Conservation (phyloP, 345 rosid genomes). For the Eucalyptus curtisii region DNA sequence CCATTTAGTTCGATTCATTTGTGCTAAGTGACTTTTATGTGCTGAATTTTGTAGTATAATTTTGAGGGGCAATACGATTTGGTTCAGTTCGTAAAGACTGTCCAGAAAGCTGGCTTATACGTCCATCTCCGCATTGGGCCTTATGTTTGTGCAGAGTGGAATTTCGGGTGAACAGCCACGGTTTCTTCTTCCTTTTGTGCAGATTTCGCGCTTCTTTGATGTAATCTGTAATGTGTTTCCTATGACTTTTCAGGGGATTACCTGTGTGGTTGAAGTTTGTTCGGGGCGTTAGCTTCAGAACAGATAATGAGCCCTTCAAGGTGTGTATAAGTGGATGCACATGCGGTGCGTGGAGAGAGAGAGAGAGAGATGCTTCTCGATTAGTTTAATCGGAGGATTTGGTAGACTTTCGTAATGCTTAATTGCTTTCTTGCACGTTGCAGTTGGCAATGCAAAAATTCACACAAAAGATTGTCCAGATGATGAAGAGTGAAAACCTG, state of each 20-base stretch:
- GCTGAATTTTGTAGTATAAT: conserved; percentile 21
- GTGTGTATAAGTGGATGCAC: conserved; percentile 8
- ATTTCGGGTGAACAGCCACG: conserved; percentile 37
- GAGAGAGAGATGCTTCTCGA: not conserved
- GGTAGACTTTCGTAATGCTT: not conserved
- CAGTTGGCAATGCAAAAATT: conserved; percentile 24
- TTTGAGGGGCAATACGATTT: conserved; percentile 50
- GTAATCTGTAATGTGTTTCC: not conserved
- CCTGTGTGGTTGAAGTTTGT: conserved; percentile 89
- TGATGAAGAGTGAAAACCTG: conserved; percentile 23
- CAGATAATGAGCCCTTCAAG: conserved; percentile 80
- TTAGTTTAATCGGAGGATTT: not conserved
- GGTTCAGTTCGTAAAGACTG: conserved; percentile 43
- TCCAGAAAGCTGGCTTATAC: conserved; percentile 41
- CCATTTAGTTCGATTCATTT: not conserved
- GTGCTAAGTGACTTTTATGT: not conserved
- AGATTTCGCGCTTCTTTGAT: not conserved
- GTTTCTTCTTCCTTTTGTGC: not conserved
- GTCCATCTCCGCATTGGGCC: conserved; percentile 72
- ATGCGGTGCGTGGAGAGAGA: not conserved
- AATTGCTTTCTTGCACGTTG: not conserved
- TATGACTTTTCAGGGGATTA: conserved; percentile 29
- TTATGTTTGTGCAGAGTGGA: conserved; percentile 70
- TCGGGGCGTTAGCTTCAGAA: conserved; percentile 76
- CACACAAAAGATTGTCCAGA: conserved; percentile 22